Conservation (phyloP, 352 stramenopile genomes). For the Aphanomyces astaci region DNA sequence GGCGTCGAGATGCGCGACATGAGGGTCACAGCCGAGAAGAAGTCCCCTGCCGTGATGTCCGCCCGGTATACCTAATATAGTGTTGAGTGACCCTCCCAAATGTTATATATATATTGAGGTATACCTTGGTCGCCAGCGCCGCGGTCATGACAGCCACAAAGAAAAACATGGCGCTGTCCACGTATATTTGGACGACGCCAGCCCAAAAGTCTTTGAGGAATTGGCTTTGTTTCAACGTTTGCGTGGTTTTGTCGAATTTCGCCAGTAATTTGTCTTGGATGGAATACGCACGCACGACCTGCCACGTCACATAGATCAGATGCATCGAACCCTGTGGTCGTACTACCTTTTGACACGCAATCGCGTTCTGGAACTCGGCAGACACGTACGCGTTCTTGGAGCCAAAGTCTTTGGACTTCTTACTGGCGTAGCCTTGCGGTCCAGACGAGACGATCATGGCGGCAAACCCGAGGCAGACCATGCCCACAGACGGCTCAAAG, state of each 20-base stretch:
- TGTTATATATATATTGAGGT: too few relatives aligned
- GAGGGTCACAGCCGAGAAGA: constrained; percentile 78
- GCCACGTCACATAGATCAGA: too few relatives aligned
- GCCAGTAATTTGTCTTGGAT: constrained; percentile 75
- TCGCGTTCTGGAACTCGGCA: constrained; percentile 81
- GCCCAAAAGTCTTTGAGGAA: constrained; percentile 87
- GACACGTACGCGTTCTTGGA: constrained; percentile 85
- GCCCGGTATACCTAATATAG: constrained; percentile 54
- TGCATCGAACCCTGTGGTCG: too few relatives aligned
- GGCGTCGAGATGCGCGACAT: constrained; percentile 71
- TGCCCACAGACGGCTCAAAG: constrained; percentile 71
- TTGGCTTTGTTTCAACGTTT: constrained; percentile 64
- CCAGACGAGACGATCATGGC: constrained; percentile 72
- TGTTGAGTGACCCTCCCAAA: too few relatives aligned
- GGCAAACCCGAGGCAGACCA: constrained; percentile 80
- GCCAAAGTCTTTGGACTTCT: constrained; percentile 79
- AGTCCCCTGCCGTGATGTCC: constrained; percentile 61
- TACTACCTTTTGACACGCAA: constrained; percentile 75
- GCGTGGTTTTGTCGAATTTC: constrained; percentile 58
- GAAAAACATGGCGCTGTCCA: constrained; percentile 86
- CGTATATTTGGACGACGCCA: constrained; percentile 86
- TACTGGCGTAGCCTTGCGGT: constrained; percentile 72
- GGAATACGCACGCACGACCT: constrained; percentile 73
- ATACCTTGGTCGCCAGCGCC: constrained; percentile 64
- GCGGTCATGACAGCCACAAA: constrained; percentile 83